Evolutionary conservation across 805 yeast species (phyloP).

Genomic region (Yarrowia alimentaria): DNA sequence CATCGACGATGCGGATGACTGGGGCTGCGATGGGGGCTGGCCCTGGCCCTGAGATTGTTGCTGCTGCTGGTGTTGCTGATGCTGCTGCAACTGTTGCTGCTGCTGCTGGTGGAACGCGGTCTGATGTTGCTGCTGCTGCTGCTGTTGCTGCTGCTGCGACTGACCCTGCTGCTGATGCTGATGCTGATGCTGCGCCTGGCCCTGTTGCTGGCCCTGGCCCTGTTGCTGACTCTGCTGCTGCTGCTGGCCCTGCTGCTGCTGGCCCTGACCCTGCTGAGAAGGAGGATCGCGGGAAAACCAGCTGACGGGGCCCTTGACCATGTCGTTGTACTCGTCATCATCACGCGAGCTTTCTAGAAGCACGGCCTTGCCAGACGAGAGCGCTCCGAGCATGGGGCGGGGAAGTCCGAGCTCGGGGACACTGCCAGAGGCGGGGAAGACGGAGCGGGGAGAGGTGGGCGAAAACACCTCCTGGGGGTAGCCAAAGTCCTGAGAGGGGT

Average conservation of each 20-base stretch:
- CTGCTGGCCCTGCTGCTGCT: conserved; percentile 1
- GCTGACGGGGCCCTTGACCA: conserved; percentile 28
- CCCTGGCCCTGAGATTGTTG: conserved; percentile 28
- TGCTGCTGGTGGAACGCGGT: background rate
- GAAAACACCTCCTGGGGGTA: conserved; percentile 31
- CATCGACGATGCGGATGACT: no score
- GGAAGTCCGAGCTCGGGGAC: conserved; percentile 23
- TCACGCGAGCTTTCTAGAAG: conserved; percentile 13
- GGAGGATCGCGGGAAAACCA: conserved; percentile 26
- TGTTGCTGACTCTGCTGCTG: background rate
- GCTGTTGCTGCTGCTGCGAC: conserved; percentile 10
- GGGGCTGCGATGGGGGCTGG: conserved; percentile 11
- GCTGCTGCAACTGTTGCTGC: background rate
- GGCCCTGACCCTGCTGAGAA: background rate
- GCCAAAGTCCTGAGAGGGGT: conserved; percentile 13
- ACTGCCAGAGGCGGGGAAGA: conserved; percentile 30
- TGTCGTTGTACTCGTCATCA: conserved; percentile 29
- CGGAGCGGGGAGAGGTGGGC: conserved; percentile 35
- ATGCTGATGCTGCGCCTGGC: conserved; percentile 16
- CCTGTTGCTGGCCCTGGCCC: conserved; percentile 5
- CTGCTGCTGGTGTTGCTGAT: conserved; percentile 9
- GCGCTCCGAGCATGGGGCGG: conserved; percentile 15
- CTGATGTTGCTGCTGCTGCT: background rate
- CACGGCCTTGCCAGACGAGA: conserved; percentile 27
- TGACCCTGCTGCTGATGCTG: conserved; percentile 3